These are phyloP conservation scores for Exutisphaerella laricina DNA, from an alignment of 2,329 filamentous ascomycete species.

Conservation along the genomic window DNA sequence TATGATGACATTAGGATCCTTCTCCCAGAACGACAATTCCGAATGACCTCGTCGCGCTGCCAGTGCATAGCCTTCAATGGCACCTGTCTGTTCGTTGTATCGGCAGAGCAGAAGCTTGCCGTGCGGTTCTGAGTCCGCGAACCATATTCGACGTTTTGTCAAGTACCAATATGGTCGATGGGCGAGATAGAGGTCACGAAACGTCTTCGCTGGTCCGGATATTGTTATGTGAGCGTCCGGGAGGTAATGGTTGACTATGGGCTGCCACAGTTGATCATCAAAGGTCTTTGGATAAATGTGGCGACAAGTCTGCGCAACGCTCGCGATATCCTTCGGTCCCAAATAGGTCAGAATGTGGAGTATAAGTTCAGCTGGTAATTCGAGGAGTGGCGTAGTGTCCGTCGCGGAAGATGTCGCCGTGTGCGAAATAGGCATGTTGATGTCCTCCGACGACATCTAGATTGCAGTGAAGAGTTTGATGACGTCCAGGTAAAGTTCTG, in stretches of 20 bases:
- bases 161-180: constrained; percentile 85
- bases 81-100: constrained; percentile 66
- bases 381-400: constrained; percentile 42
- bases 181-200: constrained; percentile 64
- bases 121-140: constrained; percentile 65
- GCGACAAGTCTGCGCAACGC: constrained; percentile 57
- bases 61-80: constrained; percentile 75
- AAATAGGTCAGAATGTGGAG: constrained; percentile 65
- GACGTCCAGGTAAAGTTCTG: too few species aligned
- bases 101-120: constrained; percentile 72
- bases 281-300: constrained; percentile 53
- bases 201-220: constrained; percentile 57
- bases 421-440: too few species aligned
- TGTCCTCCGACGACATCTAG: too few species aligned
- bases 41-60: constrained; percentile 57
- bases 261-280: constrained; percentile 67
- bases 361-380: constrained; percentile 69
- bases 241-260: constrained; percentile 62
- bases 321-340: constrained; percentile 57
- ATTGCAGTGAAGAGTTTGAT: too few species aligned
- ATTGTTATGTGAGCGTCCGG: constrained; percentile 48
- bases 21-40: constrained; percentile 58
- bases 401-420: too few species aligned
- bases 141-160: constrained; percentile 75
- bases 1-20: constrained; percentile 59